phyloP scores from a whole-genome alignment of 2,329 filamentous ascomycete species.

The Xylaria sp. region DNA sequence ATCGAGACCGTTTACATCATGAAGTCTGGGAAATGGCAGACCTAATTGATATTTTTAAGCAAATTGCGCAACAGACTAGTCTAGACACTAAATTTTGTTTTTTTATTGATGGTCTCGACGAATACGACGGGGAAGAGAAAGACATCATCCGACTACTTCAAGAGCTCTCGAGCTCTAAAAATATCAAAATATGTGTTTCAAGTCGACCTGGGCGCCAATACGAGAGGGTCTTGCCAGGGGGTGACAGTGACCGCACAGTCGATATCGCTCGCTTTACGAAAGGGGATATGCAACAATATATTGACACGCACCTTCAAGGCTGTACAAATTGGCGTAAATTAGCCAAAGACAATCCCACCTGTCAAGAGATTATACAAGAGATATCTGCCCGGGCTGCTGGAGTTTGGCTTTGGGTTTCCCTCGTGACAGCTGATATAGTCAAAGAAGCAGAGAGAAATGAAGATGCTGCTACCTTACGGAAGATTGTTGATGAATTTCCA shows the following conservation, averaged over 20 bases:
- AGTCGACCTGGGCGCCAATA: conserved; percentile 7
- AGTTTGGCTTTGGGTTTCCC: not conserved
- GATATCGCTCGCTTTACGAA: not conserved
- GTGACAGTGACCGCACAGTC: not conserved
- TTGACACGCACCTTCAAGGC: not conserved
- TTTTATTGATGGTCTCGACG: not conserved
- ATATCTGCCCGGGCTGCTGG: not conserved
- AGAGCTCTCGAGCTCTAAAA: not conserved
- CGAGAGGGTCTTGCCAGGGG: not conserved
- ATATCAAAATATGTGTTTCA: conserved; percentile 7
- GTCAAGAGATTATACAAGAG: not conserved
- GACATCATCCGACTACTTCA: not conserved
- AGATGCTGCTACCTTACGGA: not conserved
- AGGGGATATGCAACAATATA: not conserved
- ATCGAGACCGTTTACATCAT: not conserved
- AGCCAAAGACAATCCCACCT: not conserved
- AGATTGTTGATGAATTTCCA: not conserved
- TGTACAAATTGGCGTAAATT: not conserved
- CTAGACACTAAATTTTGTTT: not conserved
- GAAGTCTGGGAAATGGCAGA: not conserved
- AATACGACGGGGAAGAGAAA: not conserved
- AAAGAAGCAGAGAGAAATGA: conserved; percentile 4
- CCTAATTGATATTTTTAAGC: not conserved
- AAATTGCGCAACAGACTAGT: not conserved
- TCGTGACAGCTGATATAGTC: not conserved